These are phyloP conservation scores for Cornus suecica DNA, from an alignment of 148 eudicot genomes.

Conservation along the genomic window DNA sequence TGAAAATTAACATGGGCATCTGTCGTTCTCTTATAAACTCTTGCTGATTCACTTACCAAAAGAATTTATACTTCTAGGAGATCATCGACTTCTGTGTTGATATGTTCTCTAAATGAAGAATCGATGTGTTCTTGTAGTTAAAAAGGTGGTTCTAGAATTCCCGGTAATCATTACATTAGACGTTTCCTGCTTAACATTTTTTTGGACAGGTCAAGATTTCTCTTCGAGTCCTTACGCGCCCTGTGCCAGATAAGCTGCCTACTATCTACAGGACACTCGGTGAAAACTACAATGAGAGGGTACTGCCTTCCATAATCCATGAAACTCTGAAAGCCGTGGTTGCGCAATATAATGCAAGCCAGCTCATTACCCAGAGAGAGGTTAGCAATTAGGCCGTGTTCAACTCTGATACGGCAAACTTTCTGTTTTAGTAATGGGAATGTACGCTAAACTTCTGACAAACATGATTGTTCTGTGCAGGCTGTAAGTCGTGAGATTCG, in stretches of 20 bases:
- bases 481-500: slow-evolving; percentile 71
- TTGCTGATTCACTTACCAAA: no score
- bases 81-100: neutral
- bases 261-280: slow-evolving; percentile 75
- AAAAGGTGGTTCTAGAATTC: neutral
- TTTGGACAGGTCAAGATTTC: slow-evolving; percentile 63
- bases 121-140: neutral
- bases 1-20: neutral
- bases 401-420: neutral
- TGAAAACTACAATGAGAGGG: slow-evolving; percentile 71
- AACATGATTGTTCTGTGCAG: slow-evolving; percentile 25
- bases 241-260: slow-evolving; percentile 54
- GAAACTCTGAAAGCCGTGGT: slow-evolving; percentile 83
- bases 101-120: no score
- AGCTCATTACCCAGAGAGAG: slow-evolving; percentile 89
- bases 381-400: slow-evolving; percentile 22
- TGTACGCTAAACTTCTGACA: neutral
- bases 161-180: neutral
- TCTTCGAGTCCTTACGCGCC: slow-evolving; percentile 84
- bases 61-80: neutral
- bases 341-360: slow-evolving; percentile 85
- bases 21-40: neutral
- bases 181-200: neutral
- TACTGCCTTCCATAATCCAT: slow-evolving; percentile 71
- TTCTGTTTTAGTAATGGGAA: neutral